A percentile compares a stretch with the other conserved stretches of the same genome.
These are phyloP conservation scores for Neocucurbitaria cava DNA, from an alignment of 2,329 filamentous ascomycete species.

Conservation along the genomic window DNA sequence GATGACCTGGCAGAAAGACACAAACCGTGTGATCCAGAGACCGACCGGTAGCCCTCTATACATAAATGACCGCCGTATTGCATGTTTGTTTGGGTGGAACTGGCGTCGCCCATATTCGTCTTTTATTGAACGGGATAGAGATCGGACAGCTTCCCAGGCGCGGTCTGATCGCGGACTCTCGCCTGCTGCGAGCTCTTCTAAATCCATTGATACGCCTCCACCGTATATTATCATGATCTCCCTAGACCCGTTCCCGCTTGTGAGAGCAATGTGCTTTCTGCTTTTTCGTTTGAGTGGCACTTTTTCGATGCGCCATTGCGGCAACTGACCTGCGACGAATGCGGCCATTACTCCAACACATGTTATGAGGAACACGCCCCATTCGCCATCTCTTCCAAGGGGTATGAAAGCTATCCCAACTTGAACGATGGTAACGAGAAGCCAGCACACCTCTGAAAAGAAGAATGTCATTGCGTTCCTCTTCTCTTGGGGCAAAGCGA, in stretches of 20 bases:
- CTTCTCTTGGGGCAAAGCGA: no score
- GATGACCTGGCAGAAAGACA: not conserved
- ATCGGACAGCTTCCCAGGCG: not conserved
- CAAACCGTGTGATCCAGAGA: not conserved
- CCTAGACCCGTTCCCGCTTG: not conserved
- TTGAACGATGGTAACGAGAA: not conserved
- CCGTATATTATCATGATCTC: not conserved
- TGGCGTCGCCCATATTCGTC: not conserved
- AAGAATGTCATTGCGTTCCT: no score
- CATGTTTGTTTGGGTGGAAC: not conserved
- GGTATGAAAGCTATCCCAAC: not conserved
- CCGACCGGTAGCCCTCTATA: not conserved
- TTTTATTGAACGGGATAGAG: not conserved
- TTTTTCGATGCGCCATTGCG: not conserved
- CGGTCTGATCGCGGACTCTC: not conserved
- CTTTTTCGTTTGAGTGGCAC: not conserved
- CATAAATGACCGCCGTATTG: not conserved
- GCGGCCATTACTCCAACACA: not conserved
- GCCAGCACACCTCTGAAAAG: no score
- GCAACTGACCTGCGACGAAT: not conserved
- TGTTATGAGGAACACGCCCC: not conserved
- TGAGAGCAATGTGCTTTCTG: not conserved
- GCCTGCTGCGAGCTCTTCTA: not conserved
- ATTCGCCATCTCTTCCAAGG: not conserved
- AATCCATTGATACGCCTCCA: not conserved